phyloP scores from a whole-genome alignment of 805 yeast species.

The Kodamaea kaohsiungensis region DNA sequence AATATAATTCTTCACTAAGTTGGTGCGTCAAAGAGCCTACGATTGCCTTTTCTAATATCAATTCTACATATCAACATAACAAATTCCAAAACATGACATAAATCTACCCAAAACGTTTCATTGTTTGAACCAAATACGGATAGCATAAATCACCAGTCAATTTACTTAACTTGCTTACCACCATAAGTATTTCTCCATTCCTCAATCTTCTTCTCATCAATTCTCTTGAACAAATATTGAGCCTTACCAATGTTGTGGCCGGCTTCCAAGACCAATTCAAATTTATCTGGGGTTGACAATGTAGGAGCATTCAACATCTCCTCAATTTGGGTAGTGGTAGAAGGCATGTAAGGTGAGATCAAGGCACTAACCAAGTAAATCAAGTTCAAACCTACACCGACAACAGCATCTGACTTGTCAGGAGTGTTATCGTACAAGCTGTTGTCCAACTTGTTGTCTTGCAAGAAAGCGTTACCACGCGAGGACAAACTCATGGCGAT shows the following conservation, averaged over 20 bases:
- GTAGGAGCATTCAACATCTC: constrained; percentile 83
- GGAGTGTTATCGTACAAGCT: constrained; percentile 74
- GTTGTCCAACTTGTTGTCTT: constrained; percentile 94
- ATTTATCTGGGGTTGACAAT: constrained; percentile 72
- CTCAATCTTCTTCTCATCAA: constrained; percentile 84
- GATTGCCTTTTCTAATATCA: background rate
- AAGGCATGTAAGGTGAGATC: constrained; percentile 89
- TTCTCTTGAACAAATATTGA: constrained; percentile 87
- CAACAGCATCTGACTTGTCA: constrained; percentile 84
- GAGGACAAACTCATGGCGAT: constrained; percentile 87
- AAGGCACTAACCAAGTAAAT: constrained; percentile 83
- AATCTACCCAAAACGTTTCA: background rate
- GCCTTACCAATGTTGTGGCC: constrained; percentile 93
- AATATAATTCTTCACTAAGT: no score
- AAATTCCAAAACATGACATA: background rate
- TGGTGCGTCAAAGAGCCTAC: background rate
- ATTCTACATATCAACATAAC: background rate
- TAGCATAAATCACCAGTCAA: background rate
- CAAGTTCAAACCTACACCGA: constrained; percentile 87
- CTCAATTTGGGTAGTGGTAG: constrained; percentile 65
- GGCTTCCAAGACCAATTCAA: constrained; percentile 63
- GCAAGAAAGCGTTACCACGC: constrained; percentile 93
- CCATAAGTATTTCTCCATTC: constrained; percentile 88
- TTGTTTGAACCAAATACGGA: background rate
- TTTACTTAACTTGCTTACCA: constrained; percentile 55